phyloP scores from a whole-genome alignment of 305 asterid genomes.

The Solanum aculeatissimum region DNA sequence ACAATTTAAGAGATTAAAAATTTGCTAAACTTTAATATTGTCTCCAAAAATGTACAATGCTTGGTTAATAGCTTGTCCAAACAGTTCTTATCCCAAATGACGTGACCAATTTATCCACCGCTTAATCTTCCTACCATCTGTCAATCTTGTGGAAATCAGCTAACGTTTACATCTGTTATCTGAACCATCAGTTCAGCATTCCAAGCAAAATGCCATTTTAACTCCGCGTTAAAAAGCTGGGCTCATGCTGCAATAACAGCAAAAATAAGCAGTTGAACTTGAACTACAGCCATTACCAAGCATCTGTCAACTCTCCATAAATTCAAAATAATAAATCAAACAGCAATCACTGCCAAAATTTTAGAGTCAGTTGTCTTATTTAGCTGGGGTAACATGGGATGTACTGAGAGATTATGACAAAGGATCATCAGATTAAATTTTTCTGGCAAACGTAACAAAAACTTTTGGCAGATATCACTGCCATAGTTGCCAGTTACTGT shows the following conservation, averaged over 20 bases:
- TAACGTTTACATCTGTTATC: conserved; percentile 75
- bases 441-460: neutral
- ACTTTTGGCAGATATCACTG: neutral
- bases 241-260: conserved; percentile 78
- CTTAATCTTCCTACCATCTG: conserved; percentile 56
- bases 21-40: conserved; percentile 24
- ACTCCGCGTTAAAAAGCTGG: conserved; percentile 63
- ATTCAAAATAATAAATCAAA: conserved; percentile 19
- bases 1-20: conserved; percentile 31
- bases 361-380: neutral
- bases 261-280: conserved; percentile 61
- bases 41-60: conserved; percentile 37
- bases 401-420: neutral
- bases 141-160: conserved; percentile 75
- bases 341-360: conserved; percentile 4
- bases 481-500: neutral
- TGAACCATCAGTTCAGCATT: conserved; percentile 79
- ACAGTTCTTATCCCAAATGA: conserved; percentile 35
- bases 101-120: conserved; percentile 37
- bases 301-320: conserved; percentile 45
- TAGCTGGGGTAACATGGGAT: neutral
- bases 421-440: neutral
- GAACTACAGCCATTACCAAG: conserved; percentile 53
- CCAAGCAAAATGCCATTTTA: conserved; percentile 63
- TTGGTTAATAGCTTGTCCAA: conserved; percentile 31